Conservation (phyloP, 176 grass and related monocot genomes). For the Microstegium vimineum region DNA sequence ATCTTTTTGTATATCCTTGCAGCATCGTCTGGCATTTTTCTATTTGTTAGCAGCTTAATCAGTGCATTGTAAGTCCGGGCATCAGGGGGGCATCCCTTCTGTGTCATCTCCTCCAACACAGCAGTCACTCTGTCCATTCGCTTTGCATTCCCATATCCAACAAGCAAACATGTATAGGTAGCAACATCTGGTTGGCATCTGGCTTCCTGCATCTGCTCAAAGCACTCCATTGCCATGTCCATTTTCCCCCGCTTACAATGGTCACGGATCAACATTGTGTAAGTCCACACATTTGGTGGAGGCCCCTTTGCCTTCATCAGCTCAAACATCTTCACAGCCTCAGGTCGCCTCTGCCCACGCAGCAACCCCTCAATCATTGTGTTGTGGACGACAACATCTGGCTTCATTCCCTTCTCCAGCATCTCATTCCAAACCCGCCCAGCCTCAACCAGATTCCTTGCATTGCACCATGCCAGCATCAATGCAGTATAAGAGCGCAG, state of each 20-base stretch:
- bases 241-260: constrained; percentile 82
- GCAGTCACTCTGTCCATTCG: constrained; percentile 71
- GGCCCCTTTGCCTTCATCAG: constrained; percentile 93
- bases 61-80: constrained; percentile 63
- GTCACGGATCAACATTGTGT: constrained; percentile 65
- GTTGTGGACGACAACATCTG: constrained; percentile 68
- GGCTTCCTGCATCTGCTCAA: constrained; percentile 60
- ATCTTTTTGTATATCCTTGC: constrained; percentile 73
- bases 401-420: constrained; percentile 66
- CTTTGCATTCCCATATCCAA: constrained; percentile 75
- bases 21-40: constrained; percentile 70
- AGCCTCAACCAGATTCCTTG: constrained; percentile 71
- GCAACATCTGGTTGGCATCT: constrained; percentile 46
- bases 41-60: constrained; percentile 83
- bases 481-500: constrained; percentile 64
- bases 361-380: constrained; percentile 85
- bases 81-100: constrained; percentile 65
- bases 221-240: constrained; percentile 62
- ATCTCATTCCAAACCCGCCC: constrained; percentile 84
- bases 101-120: constrained; percentile 60
- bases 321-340: constrained; percentile 85
- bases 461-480: constrained; percentile 72
- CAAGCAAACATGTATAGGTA: constrained; percentile 81
- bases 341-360: constrained; percentile 59
- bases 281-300: constrained; percentile 67